Percentiles rank a stretch among this genome's conserved stretches.
Conservation (phyloP, 768 basidiomycete species). For the Exidia glandulosa region DNA sequence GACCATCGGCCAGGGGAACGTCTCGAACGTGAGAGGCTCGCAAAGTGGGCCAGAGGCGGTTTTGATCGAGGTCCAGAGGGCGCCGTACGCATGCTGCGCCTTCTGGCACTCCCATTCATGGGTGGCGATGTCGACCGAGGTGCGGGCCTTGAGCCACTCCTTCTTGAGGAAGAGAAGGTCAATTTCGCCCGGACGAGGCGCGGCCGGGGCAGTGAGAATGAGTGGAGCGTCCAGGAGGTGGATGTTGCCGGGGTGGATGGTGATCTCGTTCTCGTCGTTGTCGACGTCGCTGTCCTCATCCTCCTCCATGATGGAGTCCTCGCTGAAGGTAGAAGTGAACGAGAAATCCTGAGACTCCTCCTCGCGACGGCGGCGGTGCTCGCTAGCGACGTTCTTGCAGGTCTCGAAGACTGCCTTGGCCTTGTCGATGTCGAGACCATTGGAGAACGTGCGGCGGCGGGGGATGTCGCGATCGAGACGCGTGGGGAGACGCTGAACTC, state of each 20-base stretch:
- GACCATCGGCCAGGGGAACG: background rate
- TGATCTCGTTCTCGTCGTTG: background rate
- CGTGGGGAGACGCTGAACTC: background rate
- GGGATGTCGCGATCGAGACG: background rate
- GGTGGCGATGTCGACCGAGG: background rate
- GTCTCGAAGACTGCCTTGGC: background rate
- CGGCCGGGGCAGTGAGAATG: background rate
- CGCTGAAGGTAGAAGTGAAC: background rate
- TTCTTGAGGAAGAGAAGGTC: background rate
- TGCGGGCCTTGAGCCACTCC: background rate
- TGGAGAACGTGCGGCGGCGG: background rate
- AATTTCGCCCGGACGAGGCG: background rate
- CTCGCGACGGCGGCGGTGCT: background rate
- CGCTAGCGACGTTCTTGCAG: background rate
- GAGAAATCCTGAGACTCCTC: background rate
- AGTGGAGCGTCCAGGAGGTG: background rate
- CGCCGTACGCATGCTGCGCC: background rate
- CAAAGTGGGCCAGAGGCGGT: background rate
- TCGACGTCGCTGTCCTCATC: background rate
- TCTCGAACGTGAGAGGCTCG: background rate
- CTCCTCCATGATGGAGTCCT: background rate
- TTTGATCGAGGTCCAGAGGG: background rate
- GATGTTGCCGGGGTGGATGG: background rate
- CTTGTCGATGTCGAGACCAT: background rate
- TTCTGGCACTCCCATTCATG: background rate